These are phyloP conservation scores for Xylariaceae sp. DNA, from an alignment of 2,329 filamentous ascomycete genomes.

Conservation along the genomic window DNA sequence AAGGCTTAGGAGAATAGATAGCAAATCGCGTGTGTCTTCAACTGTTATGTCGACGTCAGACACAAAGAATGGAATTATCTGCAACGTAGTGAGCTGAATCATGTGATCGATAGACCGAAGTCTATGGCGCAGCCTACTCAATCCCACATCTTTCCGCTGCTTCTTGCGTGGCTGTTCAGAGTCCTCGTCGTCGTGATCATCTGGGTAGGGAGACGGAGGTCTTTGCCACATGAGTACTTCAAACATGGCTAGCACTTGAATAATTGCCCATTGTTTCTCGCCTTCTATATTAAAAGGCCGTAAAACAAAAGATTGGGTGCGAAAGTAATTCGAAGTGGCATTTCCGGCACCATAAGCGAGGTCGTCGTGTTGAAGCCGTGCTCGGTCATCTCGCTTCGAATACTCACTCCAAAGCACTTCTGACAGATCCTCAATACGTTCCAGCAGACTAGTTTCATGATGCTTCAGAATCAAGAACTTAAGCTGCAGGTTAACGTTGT, in stretches of 20 bases:
- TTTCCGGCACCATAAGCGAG: slow-evolving; percentile 52
- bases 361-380: slow-evolving; percentile 74
- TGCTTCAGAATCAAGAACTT: slow-evolving; percentile 49
- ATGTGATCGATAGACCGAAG: slow-evolving; percentile 41
- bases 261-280: slow-evolving; percentile 55
- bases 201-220: slow-evolving; percentile 22
- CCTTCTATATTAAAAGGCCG: slow-evolving; percentile 48
- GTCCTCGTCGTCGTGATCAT: slow-evolving; percentile 36
- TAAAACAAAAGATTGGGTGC: slow-evolving; percentile 48
- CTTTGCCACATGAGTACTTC: slow-evolving; percentile 43
- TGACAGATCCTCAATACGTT: slow-evolving; percentile 57
- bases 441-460: slow-evolving; percentile 36
- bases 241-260: slow-evolving; percentile 54
- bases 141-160: slow-evolving; percentile 39
- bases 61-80: slow-evolving; percentile 54
- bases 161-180: slow-evolving; percentile 51
- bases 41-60: slow-evolving; percentile 40
- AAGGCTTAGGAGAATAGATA: slow-evolving; percentile 53
- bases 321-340: slow-evolving; percentile 42
- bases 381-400: slow-evolving; percentile 60
- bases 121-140: slow-evolving; percentile 45
- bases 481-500: slow-evolving; percentile 59
- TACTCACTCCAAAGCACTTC: slow-evolving; percentile 77
- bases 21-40: slow-evolving; percentile 49
- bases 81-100: slow-evolving; percentile 48